Conservation (phyloP, 192 early-diverging fungal genomes). For the Powellomyces hirtus region DNA sequence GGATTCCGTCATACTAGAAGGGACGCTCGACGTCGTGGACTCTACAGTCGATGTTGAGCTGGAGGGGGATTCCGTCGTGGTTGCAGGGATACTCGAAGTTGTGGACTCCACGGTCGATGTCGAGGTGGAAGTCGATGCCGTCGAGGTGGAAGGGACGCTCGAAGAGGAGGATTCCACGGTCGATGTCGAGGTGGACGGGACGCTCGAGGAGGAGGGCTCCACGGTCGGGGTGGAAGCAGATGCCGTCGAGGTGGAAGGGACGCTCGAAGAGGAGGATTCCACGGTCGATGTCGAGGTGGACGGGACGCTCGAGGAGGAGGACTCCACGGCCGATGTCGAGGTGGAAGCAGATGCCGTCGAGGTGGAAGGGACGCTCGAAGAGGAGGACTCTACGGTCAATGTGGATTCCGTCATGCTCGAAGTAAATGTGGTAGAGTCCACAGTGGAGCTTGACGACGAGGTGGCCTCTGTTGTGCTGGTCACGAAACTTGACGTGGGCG, state of each 20-base stretch:
- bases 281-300: background rate
- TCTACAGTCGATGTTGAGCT: background rate
- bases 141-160: background rate
- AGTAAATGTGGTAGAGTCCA: background rate
- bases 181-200: background rate
- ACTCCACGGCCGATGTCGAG: background rate
- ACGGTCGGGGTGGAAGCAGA: background rate
- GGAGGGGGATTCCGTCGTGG: background rate
- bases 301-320: background rate
- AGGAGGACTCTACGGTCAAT: background rate
- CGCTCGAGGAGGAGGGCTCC: background rate
- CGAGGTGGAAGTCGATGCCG: background rate
- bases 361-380: background rate
- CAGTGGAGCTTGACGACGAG: background rate
- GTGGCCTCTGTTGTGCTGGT: background rate
- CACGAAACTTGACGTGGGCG: background rate
- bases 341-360: background rate
- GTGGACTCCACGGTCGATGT: background rate
- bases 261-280: background rate
- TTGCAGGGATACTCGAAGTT: background rate
- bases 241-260: background rate
- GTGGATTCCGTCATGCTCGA: background rate
- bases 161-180: background rate
- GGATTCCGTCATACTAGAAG: background rate
- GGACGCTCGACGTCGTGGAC: background rate